Conservation (phyloP, 2,329 filamentous ascomycete species). For the Sporothrix dimorphospora region DNA sequence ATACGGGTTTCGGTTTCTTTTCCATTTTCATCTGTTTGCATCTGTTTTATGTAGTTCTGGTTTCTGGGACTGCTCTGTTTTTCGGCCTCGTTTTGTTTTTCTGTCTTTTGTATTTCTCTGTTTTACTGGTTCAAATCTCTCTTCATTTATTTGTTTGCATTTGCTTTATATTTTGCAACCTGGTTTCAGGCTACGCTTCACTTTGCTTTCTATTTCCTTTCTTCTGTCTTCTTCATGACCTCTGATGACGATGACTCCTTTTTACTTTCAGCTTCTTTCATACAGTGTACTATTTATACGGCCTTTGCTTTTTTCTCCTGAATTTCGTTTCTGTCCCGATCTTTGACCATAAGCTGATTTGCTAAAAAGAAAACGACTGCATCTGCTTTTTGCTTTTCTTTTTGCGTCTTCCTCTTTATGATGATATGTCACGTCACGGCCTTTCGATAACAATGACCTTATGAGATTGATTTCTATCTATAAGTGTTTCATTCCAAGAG, state of each 20-base stretch:
- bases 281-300: neutral
- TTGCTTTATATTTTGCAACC: neutral
- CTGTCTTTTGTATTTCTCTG: conserved; percentile 2
- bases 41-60: neutral
- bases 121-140: neutral
- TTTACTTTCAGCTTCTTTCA: neutral
- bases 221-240: conserved; percentile 23
- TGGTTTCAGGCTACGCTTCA: neutral
- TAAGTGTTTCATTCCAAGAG: too few species aligned
- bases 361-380: neutral
- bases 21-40: neutral
- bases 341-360: neutral
- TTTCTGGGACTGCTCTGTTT: neutral
- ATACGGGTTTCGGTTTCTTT: neutral
- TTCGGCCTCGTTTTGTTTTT: neutral
- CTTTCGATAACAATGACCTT: neutral
- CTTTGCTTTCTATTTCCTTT: conserved; percentile 19
- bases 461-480: neutral
- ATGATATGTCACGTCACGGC: neutral
- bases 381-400: neutral
- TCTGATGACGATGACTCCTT: conserved; percentile 22
- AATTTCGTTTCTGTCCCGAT: neutral
- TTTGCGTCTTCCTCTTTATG: too few species aligned
- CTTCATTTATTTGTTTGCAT: neutral
- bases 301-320: neutral